A percentile compares a stretch with the other conserved stretches of the same genome.
Conservation (phyloP, 148 eudicot genomes). For the Linanthus parryae region DNA sequence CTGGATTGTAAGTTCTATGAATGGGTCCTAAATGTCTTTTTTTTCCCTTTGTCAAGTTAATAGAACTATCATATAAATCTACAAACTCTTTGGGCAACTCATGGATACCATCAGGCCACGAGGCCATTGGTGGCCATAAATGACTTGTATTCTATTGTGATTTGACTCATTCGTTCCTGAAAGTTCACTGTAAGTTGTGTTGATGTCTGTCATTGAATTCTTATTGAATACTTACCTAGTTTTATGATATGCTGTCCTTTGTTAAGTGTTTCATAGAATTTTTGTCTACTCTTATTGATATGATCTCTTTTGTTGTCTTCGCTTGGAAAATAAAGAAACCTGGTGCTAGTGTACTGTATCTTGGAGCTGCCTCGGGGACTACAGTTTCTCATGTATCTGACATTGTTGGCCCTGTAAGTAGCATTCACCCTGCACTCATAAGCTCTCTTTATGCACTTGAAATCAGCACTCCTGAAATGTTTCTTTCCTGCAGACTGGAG, state of each 20-base stretch:
- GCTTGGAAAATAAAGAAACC: slow-evolving; percentile 42
- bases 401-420: slow-evolving; percentile 86
- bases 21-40: not conserved
- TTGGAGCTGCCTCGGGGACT: slow-evolving; percentile 98
- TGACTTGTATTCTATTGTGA: too few relatives aligned
- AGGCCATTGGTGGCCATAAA: too few relatives aligned
- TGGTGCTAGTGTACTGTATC: slow-evolving; percentile 77
- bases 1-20: slow-evolving; percentile 65
- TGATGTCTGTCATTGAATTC: too few relatives aligned
- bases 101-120: too few relatives aligned
- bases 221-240: too few relatives aligned
- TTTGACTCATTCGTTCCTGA: too few relatives aligned
- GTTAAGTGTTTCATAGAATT: not conserved
- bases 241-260: too few relatives aligned
- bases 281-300: not conserved
- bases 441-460: too few relatives aligned
- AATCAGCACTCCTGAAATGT: too few relatives aligned
- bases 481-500: slow-evolving; percentile 48
- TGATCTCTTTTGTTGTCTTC: not conserved
- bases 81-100: too few relatives aligned
- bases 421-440: not conserved
- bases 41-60: not conserved
- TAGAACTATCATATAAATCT: too few relatives aligned
- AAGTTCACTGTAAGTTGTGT: too few relatives aligned
- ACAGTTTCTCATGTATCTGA: slow-evolving; percentile 95